Evolutionary conservation across 768 basidiomycete species (phyloP).

Genomic region (Peribolospora baueri): DNA sequence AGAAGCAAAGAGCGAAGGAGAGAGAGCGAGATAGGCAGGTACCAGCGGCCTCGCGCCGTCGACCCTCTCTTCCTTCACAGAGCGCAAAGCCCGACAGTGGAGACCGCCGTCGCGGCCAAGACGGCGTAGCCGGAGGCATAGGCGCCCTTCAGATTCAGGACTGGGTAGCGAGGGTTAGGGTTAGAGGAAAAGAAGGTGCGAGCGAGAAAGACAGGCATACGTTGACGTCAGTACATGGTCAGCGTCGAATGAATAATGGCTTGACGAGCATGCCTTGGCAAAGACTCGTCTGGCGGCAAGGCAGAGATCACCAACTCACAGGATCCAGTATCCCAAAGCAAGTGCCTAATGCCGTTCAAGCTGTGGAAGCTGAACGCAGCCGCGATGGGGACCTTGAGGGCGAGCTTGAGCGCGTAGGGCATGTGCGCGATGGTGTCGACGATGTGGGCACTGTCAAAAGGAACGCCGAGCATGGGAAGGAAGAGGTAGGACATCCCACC

Average conservation of each 20-base stretch:
- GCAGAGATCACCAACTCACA: conserved; percentile 32
- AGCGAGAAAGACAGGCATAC: background rate
- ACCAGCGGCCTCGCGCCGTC: no score
- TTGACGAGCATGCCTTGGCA: background rate
- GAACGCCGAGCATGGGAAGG: conserved; percentile 36
- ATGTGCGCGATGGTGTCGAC: conserved; percentile 44
- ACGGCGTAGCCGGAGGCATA: conserved; percentile 67
- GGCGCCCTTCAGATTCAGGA: conserved; percentile 51
- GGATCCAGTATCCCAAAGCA: conserved; percentile 68
- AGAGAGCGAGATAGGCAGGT: no score
- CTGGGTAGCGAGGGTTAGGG: conserved; percentile 22
- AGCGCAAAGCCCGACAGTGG: conserved; percentile 29
- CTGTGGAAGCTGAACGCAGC: conserved; percentile 76
- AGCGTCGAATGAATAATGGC: background rate
- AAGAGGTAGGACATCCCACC: conserved; percentile 66
- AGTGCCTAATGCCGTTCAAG: conserved; percentile 70
- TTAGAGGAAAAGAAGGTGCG: background rate
- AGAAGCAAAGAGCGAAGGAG: no score
- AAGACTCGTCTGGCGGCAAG: background rate
- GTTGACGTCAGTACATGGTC: background rate
- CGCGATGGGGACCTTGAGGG: conserved; percentile 54
- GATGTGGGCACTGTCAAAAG: conserved; percentile 54
- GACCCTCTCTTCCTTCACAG: no score
- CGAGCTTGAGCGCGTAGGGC: conserved; percentile 42
- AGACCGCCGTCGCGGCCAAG: conserved; percentile 47